Percentiles rank a stretch among this genome's conserved stretches.
These are phyloP conservation scores for Dioscorea zingiberensis DNA, from an alignment of 106 monocot genomes.

Conservation along the genomic window DNA sequence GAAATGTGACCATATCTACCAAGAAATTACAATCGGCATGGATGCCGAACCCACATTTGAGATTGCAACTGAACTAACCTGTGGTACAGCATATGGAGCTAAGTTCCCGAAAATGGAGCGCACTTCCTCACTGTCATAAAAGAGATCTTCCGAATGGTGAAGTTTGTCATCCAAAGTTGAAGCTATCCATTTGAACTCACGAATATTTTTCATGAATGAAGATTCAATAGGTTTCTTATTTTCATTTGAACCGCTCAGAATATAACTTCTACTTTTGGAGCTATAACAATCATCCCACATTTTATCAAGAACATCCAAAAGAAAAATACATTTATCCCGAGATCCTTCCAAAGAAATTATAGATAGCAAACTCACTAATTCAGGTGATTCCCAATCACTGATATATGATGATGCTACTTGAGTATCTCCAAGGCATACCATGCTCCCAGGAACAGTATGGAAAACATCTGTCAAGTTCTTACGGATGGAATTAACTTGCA, in stretches of 20 bases:
- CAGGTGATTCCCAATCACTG: conserved; percentile 86
- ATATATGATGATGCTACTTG: conserved; percentile 13
- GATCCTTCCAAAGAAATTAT: conserved; percentile 50
- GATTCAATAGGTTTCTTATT: conserved; percentile 29
- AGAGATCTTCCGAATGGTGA: conserved; percentile 67
- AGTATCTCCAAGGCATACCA: background rate
- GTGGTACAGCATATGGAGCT: conserved; percentile 80
- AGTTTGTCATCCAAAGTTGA: conserved; percentile 61
- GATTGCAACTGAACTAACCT: conserved; percentile 32
- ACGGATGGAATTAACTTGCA: conserved; percentile 47
- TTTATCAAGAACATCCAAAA: conserved; percentile 89
- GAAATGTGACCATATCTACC: background rate
- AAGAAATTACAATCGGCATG: background rate
- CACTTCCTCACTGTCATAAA: conserved; percentile 68
- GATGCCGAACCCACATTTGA: too few species aligned
- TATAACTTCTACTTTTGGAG: conserved; percentile 20
- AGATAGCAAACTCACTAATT: conserved; percentile 61
- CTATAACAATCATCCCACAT: conserved; percentile 86
- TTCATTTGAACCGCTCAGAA: conserved; percentile 11
- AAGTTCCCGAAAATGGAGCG: conserved; percentile 57
- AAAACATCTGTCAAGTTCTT: conserved; percentile 29
- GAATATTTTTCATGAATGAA: conserved; percentile 58
- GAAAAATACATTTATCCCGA: conserved; percentile 63
- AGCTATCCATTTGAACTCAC: conserved; percentile 61
- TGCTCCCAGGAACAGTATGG: conserved; percentile 8